Percentiles rank a stretch among this genome's conserved stretches.
Evolutionary conservation across 768 basidiomycete species (phyloP).

Genomic region (Boletus tylopilopsis): DNA sequence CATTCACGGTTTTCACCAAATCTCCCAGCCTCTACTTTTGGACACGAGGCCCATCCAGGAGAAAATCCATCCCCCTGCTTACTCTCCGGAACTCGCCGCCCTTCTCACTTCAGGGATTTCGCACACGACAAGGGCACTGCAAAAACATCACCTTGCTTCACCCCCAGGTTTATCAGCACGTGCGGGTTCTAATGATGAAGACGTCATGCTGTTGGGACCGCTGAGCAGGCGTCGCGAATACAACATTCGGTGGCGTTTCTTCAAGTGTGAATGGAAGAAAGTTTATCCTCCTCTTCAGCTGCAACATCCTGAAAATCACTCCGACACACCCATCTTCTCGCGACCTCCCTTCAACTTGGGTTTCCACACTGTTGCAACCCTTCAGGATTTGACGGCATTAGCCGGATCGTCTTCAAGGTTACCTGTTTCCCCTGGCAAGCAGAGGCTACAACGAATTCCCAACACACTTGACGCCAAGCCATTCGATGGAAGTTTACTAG

Average conservation of each 20-base stretch:
- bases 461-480: constrained; percentile 1
- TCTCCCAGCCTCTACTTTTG: constrained; percentile 50
- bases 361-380: constrained; percentile 40
- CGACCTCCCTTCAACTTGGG: constrained; percentile 33
- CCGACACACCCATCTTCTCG: constrained; percentile 10
- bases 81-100: constrained; percentile 57
- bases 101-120: constrained; percentile 55
- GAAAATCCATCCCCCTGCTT: constrained; percentile 59
- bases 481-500: constrained; percentile 17
- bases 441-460: not conserved
- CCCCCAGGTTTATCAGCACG: constrained; percentile 59
- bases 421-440: constrained; percentile 32
- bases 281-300: constrained; percentile 59
- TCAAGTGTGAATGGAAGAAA: constrained; percentile 49
- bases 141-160: constrained; percentile 34
- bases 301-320: constrained; percentile 7
- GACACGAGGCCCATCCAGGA: constrained; percentile 47
- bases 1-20: constrained; percentile 6
- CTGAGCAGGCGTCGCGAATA: constrained; percentile 72
- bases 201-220: constrained; percentile 56
- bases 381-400: constrained; percentile 44
- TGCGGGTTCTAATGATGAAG: constrained; percentile 53
- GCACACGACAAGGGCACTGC: constrained; percentile 44
- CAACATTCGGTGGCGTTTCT: constrained; percentile 70
- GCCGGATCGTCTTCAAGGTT: constrained; percentile 33